Base-by-base conservation (phyloP, 1,284 basidiomycete species). In the Puccinia coronata region DNA sequence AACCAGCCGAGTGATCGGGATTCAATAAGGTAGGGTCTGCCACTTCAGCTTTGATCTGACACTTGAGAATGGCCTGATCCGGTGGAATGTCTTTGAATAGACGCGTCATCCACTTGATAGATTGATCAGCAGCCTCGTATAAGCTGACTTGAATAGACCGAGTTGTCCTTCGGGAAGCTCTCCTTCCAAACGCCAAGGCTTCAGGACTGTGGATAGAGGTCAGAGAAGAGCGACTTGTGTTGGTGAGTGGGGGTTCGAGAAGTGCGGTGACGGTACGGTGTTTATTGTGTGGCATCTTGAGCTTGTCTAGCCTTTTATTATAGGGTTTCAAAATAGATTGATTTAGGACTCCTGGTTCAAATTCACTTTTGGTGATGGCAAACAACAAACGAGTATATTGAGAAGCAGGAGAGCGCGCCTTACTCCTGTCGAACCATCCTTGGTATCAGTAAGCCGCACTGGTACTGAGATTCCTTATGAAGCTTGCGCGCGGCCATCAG, bases 71-170 rank as follows among this genome's bases (percentile, higher is more conserved):
- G 59, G 31, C 41, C 12, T 25, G 47, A 5, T 74, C 72, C 25
- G 47, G 39, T 8, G 49, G 72, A 36, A 34, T 74, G 34, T 74
- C 36, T 36, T 41, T 28, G 31, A 57, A 57, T 31, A 74, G 41
- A 31, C 72, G 72, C 14, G 72, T 23, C 72, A 74, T 74, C 72
- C 72, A 74, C 34, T 74, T 74, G 31, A 74, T 59, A 39, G 72
- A 51, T 43, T 74, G 72, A 41, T 74, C 72, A 12, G 72, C 72
- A 34, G 72, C 72, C 55, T 74, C 53, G 57, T 41, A 43, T 55
- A 74, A 57, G 39, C 72, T 74, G 72, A 74, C n/a, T 39, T 28
- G 72, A 43, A 74, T 55, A 23, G 72, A 39, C 34, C 57, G 51
- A 49, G 18, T 53, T 14, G 49, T n/a, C 34, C 59, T 74, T 14